Conservation (phyloP, 768 basidiomycete species). For the Termitomyces sp. region DNA sequence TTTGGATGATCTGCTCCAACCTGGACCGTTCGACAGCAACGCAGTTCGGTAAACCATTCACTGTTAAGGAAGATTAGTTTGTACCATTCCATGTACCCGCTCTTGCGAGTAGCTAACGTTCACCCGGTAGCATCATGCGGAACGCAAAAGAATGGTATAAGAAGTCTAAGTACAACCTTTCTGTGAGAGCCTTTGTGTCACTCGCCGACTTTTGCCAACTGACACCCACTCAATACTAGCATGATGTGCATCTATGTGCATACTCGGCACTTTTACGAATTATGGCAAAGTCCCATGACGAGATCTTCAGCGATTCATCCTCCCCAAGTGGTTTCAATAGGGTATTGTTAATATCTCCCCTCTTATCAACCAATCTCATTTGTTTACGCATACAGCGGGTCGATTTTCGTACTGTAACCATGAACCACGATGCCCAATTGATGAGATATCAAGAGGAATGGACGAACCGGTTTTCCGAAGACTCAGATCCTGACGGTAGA, state of each 20-base stretch:
- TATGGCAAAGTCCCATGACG: constrained; percentile 70
- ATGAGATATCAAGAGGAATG: constrained; percentile 63
- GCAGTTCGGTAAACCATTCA: constrained; percentile 86
- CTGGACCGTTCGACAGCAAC: constrained; percentile 84
- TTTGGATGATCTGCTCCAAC: constrained; percentile 90
- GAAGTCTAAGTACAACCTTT: constrained; percentile 54
- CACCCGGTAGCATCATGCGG: constrained; percentile 49
- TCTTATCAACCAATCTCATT: constrained; percentile 4
- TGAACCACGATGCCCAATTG: constrained; percentile 53
- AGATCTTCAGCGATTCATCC: constrained; percentile 67
- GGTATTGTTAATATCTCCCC: constrained; percentile 26
- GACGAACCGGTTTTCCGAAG: constrained; percentile 50
- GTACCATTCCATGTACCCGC: constrained; percentile 17
- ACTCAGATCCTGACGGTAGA: constrained; percentile 54
- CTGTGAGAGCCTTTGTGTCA: constrained; percentile 28
- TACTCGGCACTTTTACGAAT: constrained; percentile 68
- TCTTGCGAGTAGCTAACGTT: background rate
- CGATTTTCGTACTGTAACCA: constrained; percentile 63
- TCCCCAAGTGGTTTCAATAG: constrained; percentile 68
- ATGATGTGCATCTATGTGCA: constrained; percentile 71
- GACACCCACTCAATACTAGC: constrained; percentile 31
- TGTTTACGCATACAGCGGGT: constrained; percentile 39
- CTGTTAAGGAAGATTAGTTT: constrained; percentile 80
- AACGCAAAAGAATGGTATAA: constrained; percentile 74
- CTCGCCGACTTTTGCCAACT: background rate